Evolutionary conservation across 1,284 basidiomycete genomes (phyloP).

Genomic region (Trichosporon ovoides): DNA sequence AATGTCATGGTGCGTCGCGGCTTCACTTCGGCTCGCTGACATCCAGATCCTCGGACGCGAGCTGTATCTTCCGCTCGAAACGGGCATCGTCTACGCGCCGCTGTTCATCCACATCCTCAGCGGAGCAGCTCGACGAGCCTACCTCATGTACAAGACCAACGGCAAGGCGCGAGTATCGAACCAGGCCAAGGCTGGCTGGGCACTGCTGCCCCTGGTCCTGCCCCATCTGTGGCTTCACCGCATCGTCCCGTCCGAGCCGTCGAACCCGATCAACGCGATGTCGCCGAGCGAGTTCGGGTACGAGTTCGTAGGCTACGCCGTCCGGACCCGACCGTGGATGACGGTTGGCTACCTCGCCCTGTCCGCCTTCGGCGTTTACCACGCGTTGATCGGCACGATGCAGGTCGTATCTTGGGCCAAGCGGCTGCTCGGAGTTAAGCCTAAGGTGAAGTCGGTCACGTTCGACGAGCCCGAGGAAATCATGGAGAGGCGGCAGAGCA

Average conservation of each 20-base stretch:
- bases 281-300: slow-evolving; percentile 40
- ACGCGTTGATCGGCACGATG: slow-evolving; percentile 33
- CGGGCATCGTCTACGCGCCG: slow-evolving; percentile 34
- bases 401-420: slow-evolving; percentile 37
- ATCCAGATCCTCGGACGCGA: slow-evolving; percentile 38
- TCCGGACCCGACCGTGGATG: slow-evolving; percentile 23
- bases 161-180: slow-evolving; percentile 12
- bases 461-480: slow-evolving; percentile 5
- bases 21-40: not conserved
- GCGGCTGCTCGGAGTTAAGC: slow-evolving; percentile 7
- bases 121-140: slow-evolving; percentile 25
- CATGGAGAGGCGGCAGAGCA: not conserved
- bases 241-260: slow-evolving; percentile 27
- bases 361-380: slow-evolving; percentile 26
- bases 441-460: not conserved
- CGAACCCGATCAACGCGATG: slow-evolving; percentile 29
- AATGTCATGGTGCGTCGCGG: slow-evolving; percentile 36
- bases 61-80: slow-evolving; percentile 42
- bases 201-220: slow-evolving; percentile 31
- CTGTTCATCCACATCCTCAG: slow-evolving; percentile 33
- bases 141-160: slow-evolving; percentile 18
- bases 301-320: slow-evolving; percentile 40
- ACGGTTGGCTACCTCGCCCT: slow-evolving; percentile 27
- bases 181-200: slow-evolving; percentile 29
- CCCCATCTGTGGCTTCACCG: slow-evolving; percentile 35